Conservation (phyloP, 169 alveolate species). For the Plasmodium sp. region DNA sequence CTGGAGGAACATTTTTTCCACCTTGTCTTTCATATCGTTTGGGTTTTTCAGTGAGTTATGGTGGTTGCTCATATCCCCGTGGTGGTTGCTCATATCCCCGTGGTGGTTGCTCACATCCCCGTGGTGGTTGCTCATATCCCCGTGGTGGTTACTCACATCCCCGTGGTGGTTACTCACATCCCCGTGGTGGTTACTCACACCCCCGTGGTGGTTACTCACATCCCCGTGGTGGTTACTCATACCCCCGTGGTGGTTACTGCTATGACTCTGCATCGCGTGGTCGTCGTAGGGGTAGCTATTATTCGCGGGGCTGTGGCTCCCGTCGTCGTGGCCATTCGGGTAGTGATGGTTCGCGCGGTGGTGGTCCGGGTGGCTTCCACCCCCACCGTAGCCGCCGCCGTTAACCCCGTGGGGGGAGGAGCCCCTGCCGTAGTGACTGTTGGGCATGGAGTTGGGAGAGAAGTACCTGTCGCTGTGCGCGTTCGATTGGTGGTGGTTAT, state of each 20-base stretch:
- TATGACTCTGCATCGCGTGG: background rate
- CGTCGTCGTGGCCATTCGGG: background rate
- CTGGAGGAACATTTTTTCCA: conserved; percentile 32
- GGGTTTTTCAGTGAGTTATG: conserved; percentile 1
- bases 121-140: background rate
- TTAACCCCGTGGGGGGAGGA: background rate
- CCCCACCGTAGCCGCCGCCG: background rate
- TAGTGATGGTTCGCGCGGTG: background rate
- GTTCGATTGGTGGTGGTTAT: background rate
- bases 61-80: background rate
- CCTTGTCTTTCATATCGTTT: conserved; percentile 36
- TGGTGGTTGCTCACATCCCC: background rate
- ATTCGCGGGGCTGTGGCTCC: background rate
- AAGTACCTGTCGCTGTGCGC: background rate
- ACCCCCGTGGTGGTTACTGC: too few species aligned
- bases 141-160: background rate
- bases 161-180: too few species aligned
- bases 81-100: background rate
- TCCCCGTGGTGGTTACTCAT: background rate
- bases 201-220: background rate
- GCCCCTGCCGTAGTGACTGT: background rate
- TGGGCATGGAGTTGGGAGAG: background rate
- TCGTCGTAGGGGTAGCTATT: conserved; percentile 18
- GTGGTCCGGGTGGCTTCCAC: background rate
- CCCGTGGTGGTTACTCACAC: background rate